Percentiles rank a stretch among this genome's conserved stretches.
Evolutionary conservation across 148 eudicot genomes (phyloP).

Genomic region (Polygonum maritimum): DNA sequence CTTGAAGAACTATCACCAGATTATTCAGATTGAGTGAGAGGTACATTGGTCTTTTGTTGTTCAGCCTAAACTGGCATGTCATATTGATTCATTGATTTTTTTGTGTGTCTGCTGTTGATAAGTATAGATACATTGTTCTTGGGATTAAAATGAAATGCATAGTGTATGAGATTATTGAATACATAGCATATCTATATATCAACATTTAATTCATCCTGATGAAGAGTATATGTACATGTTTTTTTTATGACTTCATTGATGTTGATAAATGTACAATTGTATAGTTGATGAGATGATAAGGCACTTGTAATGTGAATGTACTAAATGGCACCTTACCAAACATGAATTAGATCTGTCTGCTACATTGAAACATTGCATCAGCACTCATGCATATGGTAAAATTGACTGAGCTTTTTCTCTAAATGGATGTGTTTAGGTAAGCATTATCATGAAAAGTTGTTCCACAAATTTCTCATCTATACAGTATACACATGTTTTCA

Average conservation of each 20-base stretch:
- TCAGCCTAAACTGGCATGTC: neutral
- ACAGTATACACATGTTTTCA: too few species aligned
- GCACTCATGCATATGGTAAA: too few species aligned
- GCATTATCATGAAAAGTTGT: neutral
- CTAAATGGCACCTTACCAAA: too few species aligned
- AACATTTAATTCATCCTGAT: neutral
- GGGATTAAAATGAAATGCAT: neutral
- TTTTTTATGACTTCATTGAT: too few species aligned
- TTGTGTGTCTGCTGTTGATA: neutral
- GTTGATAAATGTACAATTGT: too few species aligned
- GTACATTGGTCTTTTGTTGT: neutral
- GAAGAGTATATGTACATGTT: neutral
- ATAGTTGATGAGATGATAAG: too few species aligned
- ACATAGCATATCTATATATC: neutral
- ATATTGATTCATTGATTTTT: neutral
- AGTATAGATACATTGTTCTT: neutral
- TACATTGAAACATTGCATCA: too few species aligned
- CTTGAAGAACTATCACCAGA: slow-evolving; percentile 16
- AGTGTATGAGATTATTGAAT: neutral
- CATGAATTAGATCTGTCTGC: too few species aligned
- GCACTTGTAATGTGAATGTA: too few species aligned
- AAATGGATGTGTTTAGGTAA: too few species aligned
- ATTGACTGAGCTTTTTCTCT: too few species aligned
- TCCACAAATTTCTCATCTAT: neutral
- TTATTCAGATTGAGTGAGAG: neutral